Evolutionary conservation across 106 monocot species (phyloP), one percentile per base, ranked within the genome.

Genomic region (Dendrobium chrysotoxum): DNA sequence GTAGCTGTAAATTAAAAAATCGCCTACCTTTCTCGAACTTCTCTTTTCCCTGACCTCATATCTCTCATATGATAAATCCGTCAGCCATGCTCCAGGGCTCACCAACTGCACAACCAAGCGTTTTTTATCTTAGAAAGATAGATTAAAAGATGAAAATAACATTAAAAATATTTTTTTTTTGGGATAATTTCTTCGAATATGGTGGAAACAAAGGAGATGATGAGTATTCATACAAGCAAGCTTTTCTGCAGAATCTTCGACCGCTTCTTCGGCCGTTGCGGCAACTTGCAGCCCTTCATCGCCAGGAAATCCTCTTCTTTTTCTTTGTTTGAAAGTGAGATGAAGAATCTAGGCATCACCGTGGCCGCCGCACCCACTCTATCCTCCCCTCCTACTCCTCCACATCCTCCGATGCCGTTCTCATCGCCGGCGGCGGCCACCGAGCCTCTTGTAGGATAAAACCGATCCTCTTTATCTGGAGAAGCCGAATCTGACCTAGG

Each of bases 281-380:
- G 98, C 45, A 99, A 84, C 81, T 95, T 99, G 85, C 98, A 99
- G 12, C 95, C 95, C 79, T 99, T 99, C 98, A 99, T 99, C 0
- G 86, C 89, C 88, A 99, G 85, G 85, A 99, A 99, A 64, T 99
- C 98, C 82, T 99, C 98, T 79, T 99, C 98, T 82, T 99, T 99
- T 82, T 99, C 95, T 82, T 95, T 99, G 82, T 90, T 99, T 7
- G 98, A 99, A 18, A 99, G 76, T 0, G 95, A 91, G 39, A 99
- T 81, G 81, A 95, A 98, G 82, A 99, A 99, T 75, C 91, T 87
- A 1, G 98, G 98, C 41, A 93, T 66, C 15, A 80, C 85, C 64
- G 47, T 79, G 7, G 45, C 57, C 4, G 79, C 85, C 4, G 23
- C 41, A 40, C 80, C 82, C 10, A 80, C 83, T 66, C 80, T 89